A percentile compares a stretch with the other conserved stretches of the same genome.
phyloP scores from a whole-genome alignment of 306 rosid genomes.

The Quillaja saponaria region DNA sequence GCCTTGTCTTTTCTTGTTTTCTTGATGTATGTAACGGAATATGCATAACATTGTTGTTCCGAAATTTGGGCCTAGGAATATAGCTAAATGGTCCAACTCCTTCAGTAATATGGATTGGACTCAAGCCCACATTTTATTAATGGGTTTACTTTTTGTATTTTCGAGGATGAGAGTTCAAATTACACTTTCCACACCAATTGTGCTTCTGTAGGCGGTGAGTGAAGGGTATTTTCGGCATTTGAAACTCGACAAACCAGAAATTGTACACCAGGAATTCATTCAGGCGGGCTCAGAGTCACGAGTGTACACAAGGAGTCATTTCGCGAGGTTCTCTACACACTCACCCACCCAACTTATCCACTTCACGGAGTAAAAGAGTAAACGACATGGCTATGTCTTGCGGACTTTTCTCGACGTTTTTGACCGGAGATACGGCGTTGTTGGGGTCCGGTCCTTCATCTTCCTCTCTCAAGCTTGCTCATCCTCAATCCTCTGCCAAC shows the following conservation, averaged over 20 bases:
- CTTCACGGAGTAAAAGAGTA: slow-evolving; percentile 4
- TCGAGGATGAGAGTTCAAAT: too few species aligned
- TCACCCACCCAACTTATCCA: slow-evolving; percentile 23
- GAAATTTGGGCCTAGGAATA: too few species aligned
- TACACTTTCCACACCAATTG: background rate
- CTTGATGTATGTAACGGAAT: too few species aligned
- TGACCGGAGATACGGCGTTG: slow-evolving; percentile 44
- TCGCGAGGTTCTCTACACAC: background rate
- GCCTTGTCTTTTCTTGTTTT: too few species aligned
- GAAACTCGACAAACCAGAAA: background rate
- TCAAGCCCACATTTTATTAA: too few species aligned
- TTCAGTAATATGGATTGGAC: too few species aligned
- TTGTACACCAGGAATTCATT: too few species aligned
- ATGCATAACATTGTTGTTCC: too few species aligned
- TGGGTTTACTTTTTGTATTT: too few species aligned
- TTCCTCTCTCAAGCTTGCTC: slow-evolving; percentile 17
- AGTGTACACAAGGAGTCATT: too few species aligned
- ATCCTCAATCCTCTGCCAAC: slow-evolving; percentile 23
- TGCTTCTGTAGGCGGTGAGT: background rate
- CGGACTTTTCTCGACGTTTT: slow-evolving; percentile 50
- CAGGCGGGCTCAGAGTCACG: too few species aligned
- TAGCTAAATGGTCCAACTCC: too few species aligned
- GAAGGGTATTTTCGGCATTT: background rate
- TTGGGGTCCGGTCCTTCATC: slow-evolving; percentile 4
- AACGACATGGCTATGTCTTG: slow-evolving; percentile 32